phyloP scores from a whole-genome alignment of 2,329 filamentous ascomycete genomes.

The Periglandula ipomoeae region DNA sequence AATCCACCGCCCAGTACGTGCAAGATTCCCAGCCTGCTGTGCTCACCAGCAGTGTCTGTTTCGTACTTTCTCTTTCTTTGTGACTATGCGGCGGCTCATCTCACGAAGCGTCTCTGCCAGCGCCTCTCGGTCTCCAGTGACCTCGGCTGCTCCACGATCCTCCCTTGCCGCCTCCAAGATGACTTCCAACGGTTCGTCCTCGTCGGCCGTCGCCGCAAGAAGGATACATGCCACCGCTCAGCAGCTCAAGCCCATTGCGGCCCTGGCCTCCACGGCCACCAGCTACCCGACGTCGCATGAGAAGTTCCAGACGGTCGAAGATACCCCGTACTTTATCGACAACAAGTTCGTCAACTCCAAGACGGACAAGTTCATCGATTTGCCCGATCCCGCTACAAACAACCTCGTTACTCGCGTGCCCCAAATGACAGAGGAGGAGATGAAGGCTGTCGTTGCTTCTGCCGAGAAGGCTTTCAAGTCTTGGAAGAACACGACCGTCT shows the following conservation, averaged over 20 bases:
- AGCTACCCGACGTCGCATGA: constrained; percentile 65
- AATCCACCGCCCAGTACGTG: constrained; percentile 5
- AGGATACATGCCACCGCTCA: constrained; percentile 49
- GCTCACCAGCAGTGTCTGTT: neutral
- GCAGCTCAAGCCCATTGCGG: constrained; percentile 43
- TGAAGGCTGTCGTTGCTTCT: constrained; percentile 65
- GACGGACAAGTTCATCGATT: constrained; percentile 65
- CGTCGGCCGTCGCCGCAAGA: constrained; percentile 32
- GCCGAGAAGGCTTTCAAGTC: constrained; percentile 66
- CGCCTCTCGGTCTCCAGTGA: constrained; percentile 23
- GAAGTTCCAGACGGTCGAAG: constrained; percentile 54
- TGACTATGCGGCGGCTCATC: constrained; percentile 37
- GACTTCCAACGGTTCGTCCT: constrained; percentile 21
- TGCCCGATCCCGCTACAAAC: constrained; percentile 78
- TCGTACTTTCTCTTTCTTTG: neutral
- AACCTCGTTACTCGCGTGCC: constrained; percentile 77
- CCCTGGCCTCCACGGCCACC: constrained; percentile 45
- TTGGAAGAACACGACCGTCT: constrained; percentile 64
- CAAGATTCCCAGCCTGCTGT: constrained; percentile 1
- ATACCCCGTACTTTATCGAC: constrained; percentile 76
- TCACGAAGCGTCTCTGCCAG: constrained; percentile 28
- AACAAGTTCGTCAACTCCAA: constrained; percentile 65
- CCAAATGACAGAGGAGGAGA: constrained; percentile 70
- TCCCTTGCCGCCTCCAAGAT: constrained; percentile 24
- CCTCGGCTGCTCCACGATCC: constrained; percentile 16